Base-by-base conservation (phyloP, 164 flowering plant genomes). In the Kingdonia uniflora region DNA sequence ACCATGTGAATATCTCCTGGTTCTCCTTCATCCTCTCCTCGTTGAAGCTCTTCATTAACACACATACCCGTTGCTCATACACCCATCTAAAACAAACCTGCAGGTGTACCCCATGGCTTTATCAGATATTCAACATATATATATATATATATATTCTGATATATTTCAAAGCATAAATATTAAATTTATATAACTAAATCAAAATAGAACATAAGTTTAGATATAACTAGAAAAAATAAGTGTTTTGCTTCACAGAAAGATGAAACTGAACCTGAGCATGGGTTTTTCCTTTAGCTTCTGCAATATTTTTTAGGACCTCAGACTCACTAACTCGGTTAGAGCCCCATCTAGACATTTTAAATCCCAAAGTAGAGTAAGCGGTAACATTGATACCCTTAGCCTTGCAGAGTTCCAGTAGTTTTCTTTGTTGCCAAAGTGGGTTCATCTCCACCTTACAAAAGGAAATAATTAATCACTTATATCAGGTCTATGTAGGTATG, bases 301-400 rank as follows among this genome's bases (percentile, higher is more conserved):
- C 57, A 40, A 54, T 54, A 35, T 41, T 14, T 22, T 33, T 14
- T 7, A 54, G 21, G 14, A 33, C 19, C 14, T 54, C 57, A 4
- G 21, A 41, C 6, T 54, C 57, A 20, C 19, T 21, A 21, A 54
- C 57, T 21, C 23, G 19, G 37, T 22, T 54, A 14, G 57, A 21
- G 5, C 57, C 57, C 57, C 57, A 42, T 3, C 2, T 22, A 1
- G 57, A 11, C 39, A 44, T 26, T 54, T 54, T 40, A 0, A 13
- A 44, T 54, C 57, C 57, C 41, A 54, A 22, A 15, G 57, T 26
- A 14, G 56, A 54, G 21, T 40, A 54, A 21, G 57, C 47, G 14
- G 14, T 54, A 14, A 54, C 19, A 22, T 6, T 8, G 14, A 54
- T 41, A 8, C 57, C 57, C 20, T 40, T 41, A n/a, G 5, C 35